Base-by-base conservation (phyloP, 2,329 filamentous ascomycete genomes). In the Aureobasidium sp. region DNA sequence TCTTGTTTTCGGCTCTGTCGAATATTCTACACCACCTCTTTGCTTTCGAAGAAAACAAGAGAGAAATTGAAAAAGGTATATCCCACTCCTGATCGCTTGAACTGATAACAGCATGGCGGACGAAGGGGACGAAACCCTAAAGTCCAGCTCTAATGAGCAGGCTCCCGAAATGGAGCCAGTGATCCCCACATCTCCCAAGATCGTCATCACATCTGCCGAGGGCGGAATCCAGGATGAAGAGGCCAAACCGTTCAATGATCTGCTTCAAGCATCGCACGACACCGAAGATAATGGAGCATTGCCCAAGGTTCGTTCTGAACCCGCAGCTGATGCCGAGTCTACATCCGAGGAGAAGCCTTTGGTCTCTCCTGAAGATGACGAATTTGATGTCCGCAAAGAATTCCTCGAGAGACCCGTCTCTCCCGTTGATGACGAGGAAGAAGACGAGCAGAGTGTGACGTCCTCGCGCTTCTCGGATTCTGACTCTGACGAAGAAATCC, bases 361-460 rank as follows among this genome's bases (percentile, higher is more conserved):
- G 10, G 56, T 59, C 3, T 61, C 57, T 7, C 57, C 57, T n/a
- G 47, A 41, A 5, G 57, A 61, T 7, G 57, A 61, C 36, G 44
- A 39, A 2, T 50, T 50, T 17, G 10, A 44, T 1, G 7, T 41
- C 15, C 23, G 37, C 29, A 23, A 15, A 9, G 32, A 47, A 6
- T 15, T 17, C 4, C 20, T 39, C 2, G 17, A n/a, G 10, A 27
- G 32, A 50, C 44, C 55, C 9, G 20, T 58, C 8, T 58, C 42
- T n/a, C 53, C 53, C n/a, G 5, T 50, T 29, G 12, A 52, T 3
- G 42, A 58, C 8, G 42, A 58, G 2, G 56, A 58, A 5, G 56
- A 59, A 29, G 44, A 50, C 15, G 32, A 34, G 12, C 5, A 50
- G 15, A 58, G 55, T 27, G 44, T 29, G n/a, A 29, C 34, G 29